These are phyloP conservation scores for Chrysophaeum taylorii DNA, from an alignment of 352 stramenopile genomes.

Conservation along the genomic window DNA sequence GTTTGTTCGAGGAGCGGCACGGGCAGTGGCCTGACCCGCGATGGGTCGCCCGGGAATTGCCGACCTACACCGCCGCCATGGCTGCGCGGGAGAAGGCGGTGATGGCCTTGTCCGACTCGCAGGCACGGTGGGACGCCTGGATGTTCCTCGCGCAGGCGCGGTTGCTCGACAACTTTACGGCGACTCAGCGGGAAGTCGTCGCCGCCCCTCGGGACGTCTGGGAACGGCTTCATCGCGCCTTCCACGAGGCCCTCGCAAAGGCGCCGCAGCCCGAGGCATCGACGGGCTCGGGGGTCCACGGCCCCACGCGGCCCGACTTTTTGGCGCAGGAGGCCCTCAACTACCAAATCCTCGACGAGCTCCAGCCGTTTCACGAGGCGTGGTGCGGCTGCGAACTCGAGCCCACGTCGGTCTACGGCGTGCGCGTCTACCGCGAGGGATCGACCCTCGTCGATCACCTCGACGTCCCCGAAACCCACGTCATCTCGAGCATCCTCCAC, in stretches of 20 bases:
- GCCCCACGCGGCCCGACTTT: background rate
- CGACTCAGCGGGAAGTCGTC: slow-evolving; percentile 2
- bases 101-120: background rate
- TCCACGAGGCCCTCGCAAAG: background rate
- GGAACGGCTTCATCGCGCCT: background rate
- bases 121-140: background rate
- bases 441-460: slow-evolving; percentile 42
- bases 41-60: background rate
- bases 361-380: slow-evolving; percentile 38
- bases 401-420: slow-evolving; percentile 39
- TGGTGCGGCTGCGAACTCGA: slow-evolving; percentile 35
- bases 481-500: slow-evolving; percentile 45
- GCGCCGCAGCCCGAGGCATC: background rate
- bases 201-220: background rate
- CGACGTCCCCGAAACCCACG: slow-evolving; percentile 44
- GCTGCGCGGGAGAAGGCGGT: background rate
- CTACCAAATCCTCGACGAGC: slow-evolving; percentile 27
- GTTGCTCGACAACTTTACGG: background rate
- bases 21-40: background rate
- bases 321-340: slow-evolving; percentile 7
- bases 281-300: background rate
- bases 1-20: background rate
- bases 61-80: background rate
- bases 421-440: slow-evolving; percentile 41
- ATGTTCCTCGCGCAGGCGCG: slow-evolving; percentile 8